These are phyloP conservation scores for Fusarium sp. DNA, from an alignment of 2,329 filamentous ascomycete species.

Conservation along the genomic window DNA sequence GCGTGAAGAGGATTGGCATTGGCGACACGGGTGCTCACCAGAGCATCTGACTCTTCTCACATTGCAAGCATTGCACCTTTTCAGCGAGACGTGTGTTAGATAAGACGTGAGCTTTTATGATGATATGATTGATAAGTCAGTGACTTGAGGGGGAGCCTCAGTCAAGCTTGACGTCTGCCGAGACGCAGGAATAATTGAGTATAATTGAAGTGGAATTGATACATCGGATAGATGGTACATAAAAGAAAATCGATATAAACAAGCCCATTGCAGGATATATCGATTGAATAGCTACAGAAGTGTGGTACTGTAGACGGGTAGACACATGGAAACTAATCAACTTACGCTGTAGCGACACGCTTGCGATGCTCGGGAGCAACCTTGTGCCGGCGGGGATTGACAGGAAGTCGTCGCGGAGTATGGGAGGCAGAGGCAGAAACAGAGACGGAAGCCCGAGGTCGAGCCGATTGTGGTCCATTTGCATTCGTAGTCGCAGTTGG, in stretches of 20 bases:
- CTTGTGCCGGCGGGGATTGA: slow-evolving; percentile 61
- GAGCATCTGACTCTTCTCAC: slow-evolving; percentile 63
- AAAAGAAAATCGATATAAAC: not conserved
- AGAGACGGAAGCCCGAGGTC: slow-evolving; percentile 32
- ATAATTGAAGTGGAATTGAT: not conserved
- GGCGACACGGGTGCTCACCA: slow-evolving; percentile 58
- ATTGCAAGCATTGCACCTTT: slow-evolving; percentile 64
- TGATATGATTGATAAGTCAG: not conserved
- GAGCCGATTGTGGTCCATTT: slow-evolving; percentile 5
- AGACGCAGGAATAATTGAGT: not conserved
- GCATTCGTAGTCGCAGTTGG: not conserved
- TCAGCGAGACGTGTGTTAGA: slow-evolving; percentile 20
- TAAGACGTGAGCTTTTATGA: not conserved
- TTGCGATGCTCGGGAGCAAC: slow-evolving; percentile 59
- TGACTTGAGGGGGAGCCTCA: not conserved
- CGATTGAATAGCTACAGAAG: not conserved
- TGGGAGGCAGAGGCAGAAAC: slow-evolving; percentile 6
- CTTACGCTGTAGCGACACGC: slow-evolving; percentile 61
- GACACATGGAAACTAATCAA: slow-evolving; percentile 25
- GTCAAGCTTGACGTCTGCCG: not conserved
- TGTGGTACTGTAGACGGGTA: not conserved
- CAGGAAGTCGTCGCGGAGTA: slow-evolving; percentile 54
- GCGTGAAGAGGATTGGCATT: slow-evolving; percentile 55
- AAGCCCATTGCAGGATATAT: not conserved
- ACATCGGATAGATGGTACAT: not conserved